Evolutionary conservation across 129 eudicot genomes (phyloP).

Genomic region (Escallonia herrerae): DNA sequence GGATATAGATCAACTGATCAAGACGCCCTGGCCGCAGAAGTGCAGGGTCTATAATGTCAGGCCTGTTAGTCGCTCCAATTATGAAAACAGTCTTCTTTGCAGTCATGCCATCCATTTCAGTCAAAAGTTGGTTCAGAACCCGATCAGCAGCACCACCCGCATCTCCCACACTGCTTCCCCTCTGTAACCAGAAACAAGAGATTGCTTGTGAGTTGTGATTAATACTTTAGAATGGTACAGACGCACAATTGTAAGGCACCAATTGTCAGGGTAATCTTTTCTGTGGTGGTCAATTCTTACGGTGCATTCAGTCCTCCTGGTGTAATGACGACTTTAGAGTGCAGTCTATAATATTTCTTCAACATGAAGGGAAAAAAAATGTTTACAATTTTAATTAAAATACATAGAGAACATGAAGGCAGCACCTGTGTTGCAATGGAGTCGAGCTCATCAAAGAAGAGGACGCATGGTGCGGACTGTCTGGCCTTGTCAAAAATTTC

Average conservation of each 20-base stretch:
- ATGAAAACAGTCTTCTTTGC: constrained; percentile 75
- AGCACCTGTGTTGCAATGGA: constrained; percentile 80
- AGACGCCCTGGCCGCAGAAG: constrained; percentile 75
- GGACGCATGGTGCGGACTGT: constrained; percentile 78
- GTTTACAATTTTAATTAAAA: neutral
- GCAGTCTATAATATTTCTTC: too few species aligned
- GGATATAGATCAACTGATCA: constrained; percentile 71
- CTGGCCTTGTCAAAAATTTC: constrained; percentile 80
- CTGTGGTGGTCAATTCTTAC: too few species aligned
- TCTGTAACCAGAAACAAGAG: constrained; percentile 29
- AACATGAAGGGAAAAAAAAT: neutral
- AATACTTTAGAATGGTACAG: too few species aligned
- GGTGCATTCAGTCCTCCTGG: too few species aligned
- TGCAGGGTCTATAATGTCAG: constrained; percentile 74
- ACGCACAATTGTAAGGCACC: too few species aligned
- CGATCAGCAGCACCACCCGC: constrained; percentile 91
- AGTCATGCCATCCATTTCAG: constrained; percentile 85
- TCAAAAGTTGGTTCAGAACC: constrained; percentile 65
- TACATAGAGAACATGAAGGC: neutral
- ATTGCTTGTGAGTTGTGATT: neutral
- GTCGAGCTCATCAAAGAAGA: constrained; percentile 84
- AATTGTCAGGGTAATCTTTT: too few species aligned
- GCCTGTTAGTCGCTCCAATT: constrained; percentile 73
- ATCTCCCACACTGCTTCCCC: constrained; percentile 71
- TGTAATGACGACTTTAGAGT: too few species aligned